Conservation (phyloP, 2,329 filamentous ascomycete species). For the Fusarium nisikadoi region DNA sequence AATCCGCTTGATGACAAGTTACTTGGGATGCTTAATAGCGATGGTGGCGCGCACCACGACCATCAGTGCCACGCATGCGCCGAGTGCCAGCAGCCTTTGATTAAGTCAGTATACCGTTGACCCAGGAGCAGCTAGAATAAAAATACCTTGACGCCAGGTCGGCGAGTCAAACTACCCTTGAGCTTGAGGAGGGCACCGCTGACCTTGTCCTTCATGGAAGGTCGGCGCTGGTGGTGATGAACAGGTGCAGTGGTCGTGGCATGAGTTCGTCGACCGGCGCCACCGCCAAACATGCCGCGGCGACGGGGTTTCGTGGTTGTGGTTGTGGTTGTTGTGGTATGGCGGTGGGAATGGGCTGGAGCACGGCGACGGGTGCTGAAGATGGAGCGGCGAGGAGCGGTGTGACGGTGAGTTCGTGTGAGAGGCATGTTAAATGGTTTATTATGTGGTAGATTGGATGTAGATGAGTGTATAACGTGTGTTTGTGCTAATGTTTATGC, state of each 20-base stretch:
- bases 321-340: constrained; percentile 52
- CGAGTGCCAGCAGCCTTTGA: constrained; percentile 76
- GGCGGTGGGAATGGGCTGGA: constrained; percentile 40
- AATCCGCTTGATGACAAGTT: not conserved
- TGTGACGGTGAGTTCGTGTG: constrained; percentile 39
- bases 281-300: constrained; percentile 54
- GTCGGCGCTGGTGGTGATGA: constrained; percentile 74
- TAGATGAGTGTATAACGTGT: not conserved
- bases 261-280: constrained; percentile 51
- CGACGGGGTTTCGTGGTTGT: constrained; percentile 54
- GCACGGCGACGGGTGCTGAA: constrained; percentile 41
- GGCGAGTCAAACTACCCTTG: constrained; percentile 73
- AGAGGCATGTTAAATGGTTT: constrained; percentile 47
- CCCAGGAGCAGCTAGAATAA: not conserved
- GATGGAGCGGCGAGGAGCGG: constrained; percentile 45
- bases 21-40: constrained; percentile 25
- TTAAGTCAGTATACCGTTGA: constrained; percentile 9
- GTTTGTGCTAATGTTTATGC: constrained; percentile 10
- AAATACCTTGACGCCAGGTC: constrained; percentile 75
- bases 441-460: not conserved
- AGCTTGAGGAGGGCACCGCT: constrained; percentile 79
- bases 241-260: constrained; percentile 49
- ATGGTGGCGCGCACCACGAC: constrained; percentile 63
- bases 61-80: constrained; percentile 79
- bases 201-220: constrained; percentile 79